Conservation (phyloP, 164 flowering plant species). For the Saururus chinensis region DNA sequence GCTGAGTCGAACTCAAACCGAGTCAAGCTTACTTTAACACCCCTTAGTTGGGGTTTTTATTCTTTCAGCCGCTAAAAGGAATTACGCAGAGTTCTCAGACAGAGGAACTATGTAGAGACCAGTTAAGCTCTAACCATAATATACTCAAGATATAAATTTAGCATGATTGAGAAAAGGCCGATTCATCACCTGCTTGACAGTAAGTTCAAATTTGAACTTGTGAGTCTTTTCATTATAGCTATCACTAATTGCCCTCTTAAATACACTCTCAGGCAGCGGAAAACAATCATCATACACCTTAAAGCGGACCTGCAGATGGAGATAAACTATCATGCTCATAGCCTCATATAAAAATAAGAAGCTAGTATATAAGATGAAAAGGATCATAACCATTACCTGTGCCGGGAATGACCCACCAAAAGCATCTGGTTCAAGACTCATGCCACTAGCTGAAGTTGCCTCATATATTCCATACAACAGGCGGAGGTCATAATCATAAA, state of each 20-base stretch:
- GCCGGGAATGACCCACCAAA: constrained; percentile 13
- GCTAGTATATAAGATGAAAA: background rate
- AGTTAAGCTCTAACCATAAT: too few relatives aligned
- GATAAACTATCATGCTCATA: too few relatives aligned
- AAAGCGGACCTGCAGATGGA: constrained; percentile 52
- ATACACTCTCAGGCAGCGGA: constrained; percentile 60
- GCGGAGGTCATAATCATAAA: constrained; percentile 11
- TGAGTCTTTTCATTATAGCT: constrained; percentile 35
- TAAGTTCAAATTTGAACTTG: constrained; percentile 66
- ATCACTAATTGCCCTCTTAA: constrained; percentile 63
- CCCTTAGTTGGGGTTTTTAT: too few relatives aligned
- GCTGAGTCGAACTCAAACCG: too few relatives aligned
- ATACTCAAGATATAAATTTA: too few relatives aligned
- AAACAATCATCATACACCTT: constrained; percentile 33
- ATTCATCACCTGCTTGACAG: constrained; percentile 34
- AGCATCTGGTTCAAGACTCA: constrained; percentile 13
- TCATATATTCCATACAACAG: constrained; percentile 13
- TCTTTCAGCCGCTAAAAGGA: too few relatives aligned
- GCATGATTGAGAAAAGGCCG: too few relatives aligned
- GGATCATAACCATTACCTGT: background rate
- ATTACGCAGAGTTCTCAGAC: too few relatives aligned
- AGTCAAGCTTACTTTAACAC: too few relatives aligned
- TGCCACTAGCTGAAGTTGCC: constrained; percentile 8
- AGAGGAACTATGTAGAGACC: too few relatives aligned
- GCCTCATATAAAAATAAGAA: too few relatives aligned